A percentile compares a stretch with the other conserved stretches of the same genome.
phyloP scores from a whole-genome alignment of 2,329 filamentous ascomycete species.

The Corniculantispora saksenae region DNA sequence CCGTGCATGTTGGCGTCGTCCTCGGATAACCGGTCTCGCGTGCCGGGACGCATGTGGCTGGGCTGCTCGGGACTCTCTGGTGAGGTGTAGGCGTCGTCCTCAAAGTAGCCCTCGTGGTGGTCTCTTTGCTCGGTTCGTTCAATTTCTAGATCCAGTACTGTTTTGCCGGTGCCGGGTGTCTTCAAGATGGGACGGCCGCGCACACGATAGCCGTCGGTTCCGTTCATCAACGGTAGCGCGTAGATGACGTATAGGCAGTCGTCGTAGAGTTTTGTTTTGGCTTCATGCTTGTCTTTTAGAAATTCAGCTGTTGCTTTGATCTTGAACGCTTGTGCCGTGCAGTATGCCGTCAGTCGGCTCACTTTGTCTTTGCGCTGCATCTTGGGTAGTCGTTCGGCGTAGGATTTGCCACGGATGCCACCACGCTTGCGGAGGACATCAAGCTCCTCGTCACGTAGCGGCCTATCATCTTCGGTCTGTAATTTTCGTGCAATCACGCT shows the following conservation, averaged over 20 bases:
- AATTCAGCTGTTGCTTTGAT: constrained; percentile 87
- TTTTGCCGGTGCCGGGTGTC: constrained; percentile 85
- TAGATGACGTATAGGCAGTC: constrained; percentile 97
- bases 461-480: constrained; percentile 62
- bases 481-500: constrained; percentile 37
- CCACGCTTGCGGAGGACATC: constrained; percentile 64
- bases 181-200: constrained; percentile 90
- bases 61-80: constrained; percentile 34
- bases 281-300: constrained; percentile 81
- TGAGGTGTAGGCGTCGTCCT: constrained; percentile 63
- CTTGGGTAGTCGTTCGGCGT: constrained; percentile 91
- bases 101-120: constrained; percentile 89
- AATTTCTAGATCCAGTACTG: constrained; percentile 90
- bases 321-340: constrained; percentile 91
- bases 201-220: constrained; percentile 82
- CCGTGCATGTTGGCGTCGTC: constrained; percentile 29
- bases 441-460: constrained; percentile 68
- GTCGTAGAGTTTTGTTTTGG: constrained; percentile 94
- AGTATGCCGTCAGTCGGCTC: constrained; percentile 90
- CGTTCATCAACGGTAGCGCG: constrained; percentile 83
- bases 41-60: constrained; percentile 29
- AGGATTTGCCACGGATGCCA: constrained; percentile 75
- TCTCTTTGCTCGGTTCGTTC: constrained; percentile 88
- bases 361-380: constrained; percentile 83
- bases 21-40: constrained; percentile 34